phyloP scores from a whole-genome alignment of 176 grass and related monocot genomes.

The Ensete glaucum region DNA sequence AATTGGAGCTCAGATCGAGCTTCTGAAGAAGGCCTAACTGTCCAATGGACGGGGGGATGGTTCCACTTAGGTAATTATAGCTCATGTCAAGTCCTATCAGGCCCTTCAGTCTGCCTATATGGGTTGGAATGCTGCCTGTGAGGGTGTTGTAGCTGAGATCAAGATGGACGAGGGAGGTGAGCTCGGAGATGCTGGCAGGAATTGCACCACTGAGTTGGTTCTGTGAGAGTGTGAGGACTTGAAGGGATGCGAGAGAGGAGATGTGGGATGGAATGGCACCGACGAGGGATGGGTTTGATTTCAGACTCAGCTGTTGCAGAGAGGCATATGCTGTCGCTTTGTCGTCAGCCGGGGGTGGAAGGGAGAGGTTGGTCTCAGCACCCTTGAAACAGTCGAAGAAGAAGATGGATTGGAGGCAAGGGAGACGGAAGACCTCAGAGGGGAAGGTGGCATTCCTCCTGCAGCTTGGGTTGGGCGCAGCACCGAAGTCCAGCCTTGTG shows the following conservation, averaged over 20 bases:
- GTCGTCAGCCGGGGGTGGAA: conserved; percentile 19
- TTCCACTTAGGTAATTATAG: conserved; percentile 64
- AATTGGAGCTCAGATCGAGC: conserved; percentile 78
- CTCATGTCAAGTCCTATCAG: conserved; percentile 64
- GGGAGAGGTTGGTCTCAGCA: conserved; percentile 26
- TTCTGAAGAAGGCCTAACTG: conserved; percentile 68
- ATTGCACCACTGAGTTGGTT: conserved; percentile 53
- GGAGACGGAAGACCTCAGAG: conserved; percentile 35
- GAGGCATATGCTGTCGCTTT: conserved; percentile 36
- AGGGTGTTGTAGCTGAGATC: conserved; percentile 93
- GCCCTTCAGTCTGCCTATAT: conserved; percentile 37
- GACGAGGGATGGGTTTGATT: conserved; percentile 50
- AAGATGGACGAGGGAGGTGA: conserved; percentile 57
- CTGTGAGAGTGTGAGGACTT: conserved; percentile 76
- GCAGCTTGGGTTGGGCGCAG: conserved; percentile 62
- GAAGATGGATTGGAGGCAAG: conserved; percentile 63
- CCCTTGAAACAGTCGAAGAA: conserved; percentile 69
- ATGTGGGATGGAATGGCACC: conserved; percentile 44
- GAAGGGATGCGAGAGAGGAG: conserved; percentile 42
- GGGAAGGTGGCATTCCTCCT: conserved; percentile 53
- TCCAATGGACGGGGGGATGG: conserved; percentile 50
- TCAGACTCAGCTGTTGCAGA: conserved; percentile 73
- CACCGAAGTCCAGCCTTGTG: conserved; percentile 77
- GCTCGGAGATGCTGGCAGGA: conserved; percentile 31
- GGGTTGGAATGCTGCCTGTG: conserved; percentile 27